Evolutionary conservation across 2,329 filamentous ascomycete species (phyloP).

Genomic region (Sporothrix variecibatus): DNA sequence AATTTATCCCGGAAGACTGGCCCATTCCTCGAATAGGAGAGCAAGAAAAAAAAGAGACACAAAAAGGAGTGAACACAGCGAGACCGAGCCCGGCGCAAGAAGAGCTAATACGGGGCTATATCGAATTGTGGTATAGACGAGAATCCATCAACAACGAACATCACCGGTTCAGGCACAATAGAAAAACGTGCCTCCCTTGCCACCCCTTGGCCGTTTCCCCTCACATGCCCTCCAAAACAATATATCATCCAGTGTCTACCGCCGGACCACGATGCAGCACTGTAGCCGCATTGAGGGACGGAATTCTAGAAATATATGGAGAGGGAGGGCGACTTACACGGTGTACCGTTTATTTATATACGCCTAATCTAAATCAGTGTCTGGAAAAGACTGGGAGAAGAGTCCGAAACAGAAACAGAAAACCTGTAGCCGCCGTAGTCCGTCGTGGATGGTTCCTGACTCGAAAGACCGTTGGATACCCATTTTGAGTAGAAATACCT

Average conservation of each 20-base stretch:
- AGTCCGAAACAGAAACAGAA: not conserved
- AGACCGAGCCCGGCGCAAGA: not conserved
- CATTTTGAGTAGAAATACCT: not conserved
- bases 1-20: slow-evolving; percentile 11
- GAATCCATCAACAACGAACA: not conserved
- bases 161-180: not conserved
- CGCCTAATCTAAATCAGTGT: not conserved
- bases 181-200: not conserved
- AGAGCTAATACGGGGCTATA: not conserved
- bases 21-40: not conserved
- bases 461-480: not conserved
- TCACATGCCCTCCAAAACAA: not conserved
- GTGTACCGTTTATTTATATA: not conserved
- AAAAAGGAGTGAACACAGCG: not conserved
- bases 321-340: not conserved
- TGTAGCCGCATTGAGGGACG: not conserved
- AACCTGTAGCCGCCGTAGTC: not conserved
- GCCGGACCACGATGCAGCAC: not conserved
- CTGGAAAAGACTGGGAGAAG: not conserved
- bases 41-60: too few relatives aligned
- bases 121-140: not conserved
- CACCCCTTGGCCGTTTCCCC: not conserved
- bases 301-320: not conserved
- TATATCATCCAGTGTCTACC: not conserved
- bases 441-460: not conserved